Evolutionary conservation across 208 protist species (phyloP).

Genomic region (Naegleria gruberi): DNA sequence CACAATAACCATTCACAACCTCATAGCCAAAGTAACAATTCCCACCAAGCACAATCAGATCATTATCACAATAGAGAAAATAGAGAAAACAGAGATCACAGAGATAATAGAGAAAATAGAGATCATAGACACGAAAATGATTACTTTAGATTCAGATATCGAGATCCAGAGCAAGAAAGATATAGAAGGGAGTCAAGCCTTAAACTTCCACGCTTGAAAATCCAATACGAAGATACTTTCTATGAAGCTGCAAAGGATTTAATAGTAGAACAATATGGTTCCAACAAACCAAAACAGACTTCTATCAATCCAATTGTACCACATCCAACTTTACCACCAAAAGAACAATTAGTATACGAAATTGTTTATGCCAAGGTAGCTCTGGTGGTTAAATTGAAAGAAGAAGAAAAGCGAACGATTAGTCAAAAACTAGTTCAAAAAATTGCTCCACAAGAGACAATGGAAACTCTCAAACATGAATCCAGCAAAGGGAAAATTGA

Average conservation of each 20-base stretch:
- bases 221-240: not conserved
- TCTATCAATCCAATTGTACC: not conserved
- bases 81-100: not conserved
- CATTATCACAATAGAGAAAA: not conserved
- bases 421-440: not conserved
- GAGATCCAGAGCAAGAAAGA: not conserved
- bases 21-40: too few relatives aligned
- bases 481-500: not conserved
- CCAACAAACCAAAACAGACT: not conserved
- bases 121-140: not conserved
- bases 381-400: not conserved
- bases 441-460: not conserved
- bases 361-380: not conserved
- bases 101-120: too few relatives aligned
- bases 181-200: not conserved
- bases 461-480: not conserved
- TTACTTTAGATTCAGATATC: not conserved
- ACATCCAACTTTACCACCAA: not conserved
- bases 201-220: not conserved
- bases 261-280: not conserved
- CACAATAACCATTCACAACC: not conserved
- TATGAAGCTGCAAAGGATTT: not conserved
- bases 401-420: not conserved
- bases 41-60: too few relatives aligned
- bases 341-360: not conserved